These are phyloP conservation scores for Ajuga reptans DNA, from an alignment of 305 asterid species.

Conservation along the genomic window DNA sequence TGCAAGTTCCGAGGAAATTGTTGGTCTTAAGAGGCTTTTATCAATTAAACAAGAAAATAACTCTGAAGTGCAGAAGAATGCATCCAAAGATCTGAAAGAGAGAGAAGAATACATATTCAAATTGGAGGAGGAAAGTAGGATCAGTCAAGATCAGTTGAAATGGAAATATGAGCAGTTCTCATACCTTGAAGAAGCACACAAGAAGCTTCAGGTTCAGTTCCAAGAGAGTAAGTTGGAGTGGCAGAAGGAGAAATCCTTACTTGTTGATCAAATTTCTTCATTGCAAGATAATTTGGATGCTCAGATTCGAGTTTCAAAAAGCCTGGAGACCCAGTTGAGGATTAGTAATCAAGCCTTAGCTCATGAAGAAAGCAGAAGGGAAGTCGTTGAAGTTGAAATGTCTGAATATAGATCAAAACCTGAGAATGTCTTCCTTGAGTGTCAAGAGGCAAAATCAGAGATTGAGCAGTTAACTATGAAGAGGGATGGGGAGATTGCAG, in stretches of 20 bases:
- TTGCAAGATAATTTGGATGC: conserved; percentile 39
- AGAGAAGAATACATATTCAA: conserved; percentile 30
- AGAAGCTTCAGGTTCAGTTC: conserved; percentile 31
- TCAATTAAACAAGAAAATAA: conserved; percentile 26
- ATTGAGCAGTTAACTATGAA: conserved; percentile 26
- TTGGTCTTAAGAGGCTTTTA: conserved; percentile 35
- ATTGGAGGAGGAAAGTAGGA: conserved; percentile 37
- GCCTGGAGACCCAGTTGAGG: conserved; percentile 32
- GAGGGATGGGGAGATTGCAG: conserved; percentile 43
- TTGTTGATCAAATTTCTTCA: conserved; percentile 33
- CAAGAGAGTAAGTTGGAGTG: conserved; percentile 32
- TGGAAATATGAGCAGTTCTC: conserved; percentile 46
- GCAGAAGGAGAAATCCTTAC: conserved; percentile 37
- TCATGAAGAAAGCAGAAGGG: conserved; percentile 40
- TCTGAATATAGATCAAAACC: conserved; percentile 31
- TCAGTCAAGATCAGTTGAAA: conserved; percentile 30
- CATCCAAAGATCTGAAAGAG: conserved; percentile 26
- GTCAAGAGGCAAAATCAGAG: conserved; percentile 31
- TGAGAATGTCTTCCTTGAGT: conserved; percentile 27
- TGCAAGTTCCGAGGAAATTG: conserved; percentile 41
- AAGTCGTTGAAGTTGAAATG: conserved; percentile 34
- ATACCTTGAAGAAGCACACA: conserved; percentile 46
- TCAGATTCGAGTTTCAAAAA: conserved; percentile 32
- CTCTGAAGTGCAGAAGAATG: conserved; percentile 25
- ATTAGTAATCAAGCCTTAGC: conserved; percentile 39